Evolutionary conservation across 306 rosid genomes (phyloP), one percentile per base, ranked within the genome.

Genomic region (Malus domestica): DNA sequence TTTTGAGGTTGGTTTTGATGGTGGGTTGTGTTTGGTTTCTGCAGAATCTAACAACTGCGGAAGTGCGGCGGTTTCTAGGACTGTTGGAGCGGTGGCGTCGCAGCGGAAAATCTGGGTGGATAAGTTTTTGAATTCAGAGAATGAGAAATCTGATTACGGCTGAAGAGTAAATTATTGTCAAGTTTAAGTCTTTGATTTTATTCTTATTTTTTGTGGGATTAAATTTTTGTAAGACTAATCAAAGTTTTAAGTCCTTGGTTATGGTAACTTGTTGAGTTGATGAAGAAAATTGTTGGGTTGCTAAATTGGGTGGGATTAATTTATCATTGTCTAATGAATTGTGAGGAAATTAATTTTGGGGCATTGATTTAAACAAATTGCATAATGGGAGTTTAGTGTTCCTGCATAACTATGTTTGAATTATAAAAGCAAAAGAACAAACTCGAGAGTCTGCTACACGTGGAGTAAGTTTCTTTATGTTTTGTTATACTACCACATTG

Each of bases 141-240:
- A 92, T 81, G 97, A 90, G 44, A 95, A 92, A 83, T 90, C 99
- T 77, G 97, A 92, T 74, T 89, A 89, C 73, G 94, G 90, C 64
- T 89, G 99, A 97, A 92, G 83, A 80, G 80, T 76, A 74, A 77
- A 14, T 42, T 40, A 45, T 19, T 70, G 9, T 27, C 55, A 63
- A 25, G 18, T 4, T 78, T 23, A 74, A 38, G 9, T 40, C 16
- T 63, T 32, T 64, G 23, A 4, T 46, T 30, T n/a, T n/a, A 0
- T 6, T 20, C 22, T 33, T 49, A 19, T 23, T 77, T 70, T 29
- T 49, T 8, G 15, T 15, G 3, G 15, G n/a, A 9, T 70, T 51
- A 32, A 4, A 4, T 63, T 14, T 46, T 3, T 2, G 0, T 46
- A 13, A 16, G 18, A 46, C 52, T 46, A 14, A 25, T 42, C 27